Evolutionary conservation across 495 filamentous ascomycete species (phyloP).

Genomic region (Aspergillus nanangensis): DNA sequence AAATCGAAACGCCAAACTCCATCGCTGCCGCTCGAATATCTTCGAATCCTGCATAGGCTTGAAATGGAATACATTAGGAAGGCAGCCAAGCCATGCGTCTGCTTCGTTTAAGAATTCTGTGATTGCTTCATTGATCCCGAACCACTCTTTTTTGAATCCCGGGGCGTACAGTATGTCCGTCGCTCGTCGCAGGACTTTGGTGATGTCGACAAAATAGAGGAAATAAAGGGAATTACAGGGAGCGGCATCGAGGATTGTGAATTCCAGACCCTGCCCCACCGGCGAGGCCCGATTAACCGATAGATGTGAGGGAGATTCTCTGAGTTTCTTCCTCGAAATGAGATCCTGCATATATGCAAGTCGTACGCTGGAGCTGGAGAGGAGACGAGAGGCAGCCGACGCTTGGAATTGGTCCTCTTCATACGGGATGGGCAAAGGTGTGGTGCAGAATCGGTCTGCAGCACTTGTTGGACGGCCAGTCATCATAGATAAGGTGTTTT

Average conservation of each 20-base stretch:
- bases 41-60: conserved; percentile 23
- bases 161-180: too few relatives aligned
- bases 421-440: conserved; percentile 43
- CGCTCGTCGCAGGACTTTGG: too few relatives aligned
- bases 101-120: too few relatives aligned
- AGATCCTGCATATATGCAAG: neutral
- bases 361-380: neutral
- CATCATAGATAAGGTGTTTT: conserved; percentile 49
- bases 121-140: too few relatives aligned
- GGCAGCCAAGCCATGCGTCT: neutral
- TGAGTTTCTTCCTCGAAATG: neutral
- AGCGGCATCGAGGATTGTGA: too few relatives aligned
- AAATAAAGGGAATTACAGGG: too few relatives aligned
- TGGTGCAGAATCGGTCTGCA: conserved; percentile 43
- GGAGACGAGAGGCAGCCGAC: conserved; percentile 17
- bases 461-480: conserved; percentile 54
- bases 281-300: too few relatives aligned
- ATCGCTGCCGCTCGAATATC: too few relatives aligned
- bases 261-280: too few relatives aligned
- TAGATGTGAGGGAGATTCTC: too few relatives aligned
- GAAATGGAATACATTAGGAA: conserved; percentile 4
- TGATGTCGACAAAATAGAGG: too few relatives aligned
- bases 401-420: conserved; percentile 36
- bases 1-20: conserved; percentile 36
- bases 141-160: too few relatives aligned